Evolutionary conservation across 495 filamentous ascomycete genomes (phyloP).

Genomic region (Penicillium salamii): DNA sequence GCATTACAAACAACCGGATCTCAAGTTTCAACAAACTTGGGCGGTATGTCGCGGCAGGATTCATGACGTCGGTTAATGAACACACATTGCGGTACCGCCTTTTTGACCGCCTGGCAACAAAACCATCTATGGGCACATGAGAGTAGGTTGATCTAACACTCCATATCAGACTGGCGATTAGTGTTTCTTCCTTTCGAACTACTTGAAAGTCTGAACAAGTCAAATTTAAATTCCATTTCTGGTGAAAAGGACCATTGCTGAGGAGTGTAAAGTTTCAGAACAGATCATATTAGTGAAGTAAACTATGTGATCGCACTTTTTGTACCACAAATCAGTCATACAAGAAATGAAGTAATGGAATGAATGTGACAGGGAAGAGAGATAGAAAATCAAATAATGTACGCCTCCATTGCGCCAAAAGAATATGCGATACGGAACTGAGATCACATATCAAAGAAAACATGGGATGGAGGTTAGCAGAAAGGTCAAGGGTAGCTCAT

Average conservation of each 20-base stretch:
- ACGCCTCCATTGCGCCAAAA: conserved; percentile 17
- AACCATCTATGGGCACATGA: too few species aligned
- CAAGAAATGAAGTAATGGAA: conserved; percentile 9
- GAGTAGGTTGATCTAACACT: too few species aligned
- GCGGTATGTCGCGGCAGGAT: not conserved
- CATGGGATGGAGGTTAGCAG: not conserved
- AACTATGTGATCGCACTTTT: conserved; percentile 16
- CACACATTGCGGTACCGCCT: too few species aligned
- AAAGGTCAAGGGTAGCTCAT: not conserved
- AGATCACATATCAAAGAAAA: not conserved
- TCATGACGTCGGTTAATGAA: conserved; percentile 2
- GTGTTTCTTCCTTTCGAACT: too few species aligned
- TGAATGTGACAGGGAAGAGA: not conserved
- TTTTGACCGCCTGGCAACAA: too few species aligned
- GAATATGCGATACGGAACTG: conserved; percentile 11
- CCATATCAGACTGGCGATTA: too few species aligned
- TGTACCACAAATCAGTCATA: conserved; percentile 25
- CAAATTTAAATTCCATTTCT: too few species aligned
- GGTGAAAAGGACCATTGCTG: too few species aligned
- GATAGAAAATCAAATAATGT: conserved; percentile 5
- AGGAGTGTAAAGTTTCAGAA: too few species aligned
- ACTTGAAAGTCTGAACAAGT: too few species aligned
- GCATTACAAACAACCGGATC: not conserved
- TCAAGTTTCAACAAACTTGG: too few species aligned
- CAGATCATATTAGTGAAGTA: conserved; percentile 12